These are phyloP conservation scores for Diophrys appendiculata DNA, from an alignment of 73 alveolate genomes.

Conservation along the genomic window DNA sequence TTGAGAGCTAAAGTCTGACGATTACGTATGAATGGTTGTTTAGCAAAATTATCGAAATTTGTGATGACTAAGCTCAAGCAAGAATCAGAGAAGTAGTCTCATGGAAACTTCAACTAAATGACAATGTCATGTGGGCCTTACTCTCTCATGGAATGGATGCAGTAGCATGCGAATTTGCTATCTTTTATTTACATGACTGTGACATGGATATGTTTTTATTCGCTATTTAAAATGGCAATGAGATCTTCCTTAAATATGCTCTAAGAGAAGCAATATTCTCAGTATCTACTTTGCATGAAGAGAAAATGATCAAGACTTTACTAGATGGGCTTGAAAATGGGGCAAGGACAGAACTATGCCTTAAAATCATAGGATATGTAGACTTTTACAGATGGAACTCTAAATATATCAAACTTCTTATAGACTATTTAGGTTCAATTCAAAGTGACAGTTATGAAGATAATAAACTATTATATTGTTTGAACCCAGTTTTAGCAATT, in stretches of 20 bases:
- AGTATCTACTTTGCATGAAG: not conserved
- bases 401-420: too few relatives aligned
- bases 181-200: constrained; percentile 42
- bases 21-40: constrained; percentile 5
- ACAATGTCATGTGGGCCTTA: constrained; percentile 25
- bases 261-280: constrained; percentile 36
- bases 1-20: not conserved
- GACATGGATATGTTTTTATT: constrained; percentile 31
- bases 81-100: constrained; percentile 43
- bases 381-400: constrained; percentile 51
- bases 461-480: constrained; percentile 38
- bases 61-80: constrained; percentile 47
- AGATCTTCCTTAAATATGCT: constrained; percentile 48
- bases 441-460: too few relatives aligned
- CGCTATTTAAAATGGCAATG: constrained; percentile 52
- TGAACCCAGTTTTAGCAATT: constrained; percentile 45
- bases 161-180: constrained; percentile 48
- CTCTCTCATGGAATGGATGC: constrained; percentile 41
- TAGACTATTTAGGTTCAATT: not conserved
- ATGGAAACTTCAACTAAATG: constrained; percentile 47
- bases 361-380: constrained; percentile 37
- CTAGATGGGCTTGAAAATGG: constrained; percentile 34
- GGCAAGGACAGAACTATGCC: constrained; percentile 18
- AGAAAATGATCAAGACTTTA: constrained; percentile 8
- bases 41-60: constrained; percentile 10